Evolutionary conservation across 2,329 filamentous ascomycete species (phyloP), one percentile per base, ranked within the genome.

Genomic region (Neopestalotiopsis sp.): DNA sequence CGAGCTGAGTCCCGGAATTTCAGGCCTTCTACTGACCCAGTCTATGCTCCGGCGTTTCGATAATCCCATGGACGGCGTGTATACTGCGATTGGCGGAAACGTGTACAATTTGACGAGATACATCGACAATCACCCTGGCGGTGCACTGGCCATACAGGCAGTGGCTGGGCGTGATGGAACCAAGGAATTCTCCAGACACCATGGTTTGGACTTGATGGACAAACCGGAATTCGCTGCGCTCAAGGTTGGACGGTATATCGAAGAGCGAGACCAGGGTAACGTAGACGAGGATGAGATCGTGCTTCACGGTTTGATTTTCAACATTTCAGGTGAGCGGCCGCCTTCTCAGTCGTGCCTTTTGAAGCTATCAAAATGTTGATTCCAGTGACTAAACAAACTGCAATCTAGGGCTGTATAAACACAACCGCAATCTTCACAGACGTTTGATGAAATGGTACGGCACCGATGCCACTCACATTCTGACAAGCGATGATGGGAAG

Each of bases 101-200:
- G 62, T 65, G 30, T 65, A 65, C 12, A 24, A 53, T n/a, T 13
- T 65, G 7, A 40, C 38, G 9, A 38, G n/a, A 10, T 65, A 65
- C 12, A 7, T 65, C 10, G 38, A 65, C 30, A 42, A 28, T 13
- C 62, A 65, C 40, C 62, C 62, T 5, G 62, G 62, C 9, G 62
- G 62, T 9, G 20, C 42, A n/a, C 20, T 42, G 10, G 20, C 40
- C n/a, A 42, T 65, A 12, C 38, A 65, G 14, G 9, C n/a, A 6
- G 20, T 65, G n/a, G 38, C 40, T 24, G 62, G 62, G 17, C 38
- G 62, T 24, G 42, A 65, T 32, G 62, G 40, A 49, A 65, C 62
- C 28, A 10, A 49, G n/a, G 62, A n/a, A 5, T 65, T 28, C 17
- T n/a, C 9, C 10, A 40, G 24, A 14, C 20, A 65, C 34, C 62